Percentiles rank a stretch among this genome's conserved stretches.
Conservation (phyloP, 306 rosid genomes). For the Cercis canadensis region DNA sequence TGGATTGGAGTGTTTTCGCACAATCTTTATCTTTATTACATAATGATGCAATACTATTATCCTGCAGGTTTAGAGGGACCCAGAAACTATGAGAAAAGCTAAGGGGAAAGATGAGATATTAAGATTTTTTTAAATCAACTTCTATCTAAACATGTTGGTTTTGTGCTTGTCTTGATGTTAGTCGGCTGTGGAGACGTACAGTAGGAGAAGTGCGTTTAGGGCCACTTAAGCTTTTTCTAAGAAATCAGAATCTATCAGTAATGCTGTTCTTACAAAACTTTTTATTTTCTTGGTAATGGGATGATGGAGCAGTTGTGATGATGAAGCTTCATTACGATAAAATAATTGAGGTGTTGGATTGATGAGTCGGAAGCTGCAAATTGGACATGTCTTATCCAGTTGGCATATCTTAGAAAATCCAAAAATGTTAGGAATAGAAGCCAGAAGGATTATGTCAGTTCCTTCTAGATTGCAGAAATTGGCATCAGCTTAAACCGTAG, state of each 20-base stretch:
- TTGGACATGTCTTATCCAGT: background rate
- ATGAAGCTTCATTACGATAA: constrained; percentile 35
- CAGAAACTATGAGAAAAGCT: constrained; percentile 36
- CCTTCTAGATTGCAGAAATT: background rate
- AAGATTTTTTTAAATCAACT: constrained; percentile 36
- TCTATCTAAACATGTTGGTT: constrained; percentile 19
- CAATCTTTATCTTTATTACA: constrained; percentile 26
- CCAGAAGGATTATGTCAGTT: background rate
- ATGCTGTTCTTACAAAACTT: constrained; percentile 5
- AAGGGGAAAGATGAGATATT: constrained; percentile 13
- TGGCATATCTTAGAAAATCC: constrained; percentile 10
- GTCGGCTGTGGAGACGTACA: constrained; percentile 26
- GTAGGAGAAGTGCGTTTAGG: constrained; percentile 32
- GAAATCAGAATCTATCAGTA: constrained; percentile 40
- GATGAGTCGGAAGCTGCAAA: constrained; percentile 46
- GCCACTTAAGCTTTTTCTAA: constrained; percentile 39
- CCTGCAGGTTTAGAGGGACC: constrained; percentile 24
- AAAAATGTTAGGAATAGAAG: constrained; percentile 11
- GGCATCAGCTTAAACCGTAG: background rate
- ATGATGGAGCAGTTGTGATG: constrained; percentile 46
- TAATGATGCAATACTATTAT: constrained; percentile 28
- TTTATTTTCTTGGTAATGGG: constrained; percentile 29
- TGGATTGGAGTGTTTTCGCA: constrained; percentile 29
- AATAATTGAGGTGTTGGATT: constrained; percentile 50
- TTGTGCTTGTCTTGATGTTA: constrained; percentile 36